Evolutionary conservation across 2,329 filamentous ascomycete species (phyloP), one percentile per base, ranked within the genome.

Genomic region (Annulohypoxylon truncatum): DNA sequence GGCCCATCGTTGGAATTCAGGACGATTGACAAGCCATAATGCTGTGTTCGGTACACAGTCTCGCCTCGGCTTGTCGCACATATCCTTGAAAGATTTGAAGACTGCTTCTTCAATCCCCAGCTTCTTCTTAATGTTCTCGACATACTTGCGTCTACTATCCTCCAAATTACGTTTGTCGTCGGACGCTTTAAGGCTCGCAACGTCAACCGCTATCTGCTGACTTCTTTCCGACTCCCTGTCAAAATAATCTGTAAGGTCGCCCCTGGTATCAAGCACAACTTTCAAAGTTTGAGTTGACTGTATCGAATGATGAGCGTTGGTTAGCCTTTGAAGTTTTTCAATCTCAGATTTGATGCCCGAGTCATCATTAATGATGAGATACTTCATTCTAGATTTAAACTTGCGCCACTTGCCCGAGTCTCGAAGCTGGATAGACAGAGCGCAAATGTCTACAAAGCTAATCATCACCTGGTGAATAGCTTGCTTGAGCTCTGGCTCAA

Each of bases 361-460:
- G 12, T 60, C 56, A n/a, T 64, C 50, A 3, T 55, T 7, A 12
- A 51, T 33, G 13, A 65, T 28, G 10, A 61, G 13, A 13, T 40
- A 20, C 44, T 56, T 65, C 50, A 46, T 56, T 24, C 24, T 61
- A 2, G 35, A 42, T 15, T 65, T 65, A 20, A 65, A 26, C 33
- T 56, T 61, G 26, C 40, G 57, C 56, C 50, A 52, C 28, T 44
- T 52, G n/a, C 50, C 44, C 3, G 42, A 54, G n/a, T 65, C 40
- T 28, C 53, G 33, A 10, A 66, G 53, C 26, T 58, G 22, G 28
- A 66, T 59, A 31, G 52, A 52, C 10, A 63, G 48, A 13, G 58
- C 52, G 20, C 64, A 66, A 15, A 66, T 59, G 10, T 63, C 64
- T 12, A 66, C 64, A 26, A 66, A 66, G 33, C 38, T 40, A 31